These are phyloP conservation scores for Salvia sclarea DNA, from an alignment of 305 asterid genomes.

Conservation along the genomic window DNA sequence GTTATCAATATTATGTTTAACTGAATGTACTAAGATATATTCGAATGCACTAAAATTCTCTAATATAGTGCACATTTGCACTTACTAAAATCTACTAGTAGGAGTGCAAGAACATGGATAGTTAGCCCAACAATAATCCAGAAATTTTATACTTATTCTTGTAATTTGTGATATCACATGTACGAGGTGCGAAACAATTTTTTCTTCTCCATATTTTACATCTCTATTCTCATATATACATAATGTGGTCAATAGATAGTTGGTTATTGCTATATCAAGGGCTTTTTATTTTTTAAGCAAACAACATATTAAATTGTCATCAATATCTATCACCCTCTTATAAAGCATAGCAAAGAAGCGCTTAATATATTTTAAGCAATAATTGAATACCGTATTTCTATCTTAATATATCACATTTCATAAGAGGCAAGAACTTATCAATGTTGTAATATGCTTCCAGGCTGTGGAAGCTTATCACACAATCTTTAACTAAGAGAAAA, in stretches of 20 bases:
- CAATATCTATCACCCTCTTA: neutral
- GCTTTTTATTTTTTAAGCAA: neutral
- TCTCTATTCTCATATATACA: neutral
- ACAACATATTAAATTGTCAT: neutral
- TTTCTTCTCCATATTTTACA: too few relatives aligned
- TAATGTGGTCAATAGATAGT: neutral
- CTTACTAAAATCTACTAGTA: neutral
- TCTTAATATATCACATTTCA: neutral
- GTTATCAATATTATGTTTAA: neutral
- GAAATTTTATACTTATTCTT: neutral
- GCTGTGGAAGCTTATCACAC: neutral
- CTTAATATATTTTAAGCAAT: neutral
- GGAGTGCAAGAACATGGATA: neutral
- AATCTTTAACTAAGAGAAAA: neutral
- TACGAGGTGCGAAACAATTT: too few relatives aligned
- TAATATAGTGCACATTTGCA: conserved; percentile 1
- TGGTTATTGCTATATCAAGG: neutral
- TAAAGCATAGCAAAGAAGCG: neutral
- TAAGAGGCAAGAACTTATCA: neutral
- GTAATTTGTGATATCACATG: neutral
- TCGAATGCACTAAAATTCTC: neutral
- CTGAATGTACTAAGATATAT: neutral
- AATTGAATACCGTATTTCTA: neutral
- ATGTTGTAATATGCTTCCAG: neutral
- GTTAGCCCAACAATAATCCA: neutral